Conservation (phyloP, 2,329 filamentous ascomycete species). For the Eutypa lata region DNA sequence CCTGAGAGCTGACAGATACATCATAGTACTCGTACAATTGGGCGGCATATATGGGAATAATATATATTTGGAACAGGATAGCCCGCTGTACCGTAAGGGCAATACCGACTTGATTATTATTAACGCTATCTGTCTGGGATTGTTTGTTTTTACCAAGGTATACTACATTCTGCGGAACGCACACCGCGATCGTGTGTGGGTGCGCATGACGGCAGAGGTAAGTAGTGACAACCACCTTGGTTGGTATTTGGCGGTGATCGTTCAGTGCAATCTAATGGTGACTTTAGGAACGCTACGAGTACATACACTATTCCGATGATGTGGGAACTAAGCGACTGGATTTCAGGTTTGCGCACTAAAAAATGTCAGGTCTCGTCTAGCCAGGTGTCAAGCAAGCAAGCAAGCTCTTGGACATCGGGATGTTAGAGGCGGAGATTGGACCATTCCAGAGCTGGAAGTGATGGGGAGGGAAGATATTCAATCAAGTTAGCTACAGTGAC, state of each 20-base stretch:
- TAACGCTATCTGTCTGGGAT: constrained; percentile 44
- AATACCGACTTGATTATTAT: constrained; percentile 49
- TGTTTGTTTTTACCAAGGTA: constrained; percentile 37
- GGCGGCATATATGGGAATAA: constrained; percentile 42
- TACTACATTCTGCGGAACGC: constrained; percentile 48
- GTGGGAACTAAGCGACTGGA: constrained; percentile 54
- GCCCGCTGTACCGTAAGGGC: constrained; percentile 48
- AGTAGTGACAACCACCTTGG: too few relatives aligned
- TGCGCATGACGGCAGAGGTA: constrained; percentile 40
- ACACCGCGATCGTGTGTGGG: constrained; percentile 40
- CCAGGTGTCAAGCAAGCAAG: too few relatives aligned
- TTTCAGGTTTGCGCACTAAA: constrained; percentile 49
- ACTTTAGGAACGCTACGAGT: too few relatives aligned
- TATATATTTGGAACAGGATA: constrained; percentile 55
- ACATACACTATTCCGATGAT: constrained; percentile 46
- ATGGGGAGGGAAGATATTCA: too few relatives aligned
- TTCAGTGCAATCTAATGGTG: too few relatives aligned
- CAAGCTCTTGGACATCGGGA: too few relatives aligned
- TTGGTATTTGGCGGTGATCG: too few relatives aligned
- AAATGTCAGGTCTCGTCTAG: too few relatives aligned
- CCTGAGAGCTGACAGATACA: constrained; percentile 46
- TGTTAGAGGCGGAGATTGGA: too few relatives aligned
- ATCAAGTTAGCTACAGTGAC: too few relatives aligned
- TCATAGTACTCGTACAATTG: constrained; percentile 44
- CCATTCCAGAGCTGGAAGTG: too few relatives aligned